Percentiles rank a stretch among this genome's conserved stretches.
Conservation (phyloP, 2,329 filamentous ascomycete species). For the Alternaria tenuissima region DNA sequence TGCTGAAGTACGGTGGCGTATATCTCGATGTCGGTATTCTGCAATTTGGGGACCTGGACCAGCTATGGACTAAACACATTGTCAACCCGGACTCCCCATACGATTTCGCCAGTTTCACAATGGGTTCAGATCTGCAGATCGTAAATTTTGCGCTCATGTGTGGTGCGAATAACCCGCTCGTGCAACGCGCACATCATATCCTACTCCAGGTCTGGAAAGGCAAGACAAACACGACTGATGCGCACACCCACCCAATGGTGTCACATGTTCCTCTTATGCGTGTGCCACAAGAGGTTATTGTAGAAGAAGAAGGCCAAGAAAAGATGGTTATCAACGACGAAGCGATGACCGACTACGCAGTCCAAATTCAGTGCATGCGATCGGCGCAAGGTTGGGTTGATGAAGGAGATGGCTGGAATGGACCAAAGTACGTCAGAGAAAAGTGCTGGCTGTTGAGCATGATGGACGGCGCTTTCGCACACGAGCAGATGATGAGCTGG, state of each 20-base stretch:
- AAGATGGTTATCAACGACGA: slow-evolving; percentile 51
- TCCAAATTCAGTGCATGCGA: slow-evolving; percentile 63
- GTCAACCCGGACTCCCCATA: slow-evolving; percentile 58
- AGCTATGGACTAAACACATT: slow-evolving; percentile 61
- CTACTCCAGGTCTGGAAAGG: slow-evolving; percentile 62
- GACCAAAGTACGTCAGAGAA: slow-evolving; percentile 60
- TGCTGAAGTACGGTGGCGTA: slow-evolving; percentile 66
- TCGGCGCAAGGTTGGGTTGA: slow-evolving; percentile 63
- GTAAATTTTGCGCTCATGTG: slow-evolving; percentile 35
- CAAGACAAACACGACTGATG: slow-evolving; percentile 51
- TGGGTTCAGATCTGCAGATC: slow-evolving; percentile 33
- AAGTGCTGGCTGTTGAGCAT: slow-evolving; percentile 35
- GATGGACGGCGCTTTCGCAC: slow-evolving; percentile 33
- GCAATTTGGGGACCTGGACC: slow-evolving; percentile 65
- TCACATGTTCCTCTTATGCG: slow-evolving; percentile 58
- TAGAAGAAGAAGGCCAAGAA: slow-evolving; percentile 44
- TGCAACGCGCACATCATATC: slow-evolving; percentile 59
- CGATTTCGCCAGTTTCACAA: slow-evolving; percentile 36
- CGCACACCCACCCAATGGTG: slow-evolving; percentile 62
- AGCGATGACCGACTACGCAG: slow-evolving; percentile 65
- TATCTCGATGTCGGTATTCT: slow-evolving; percentile 67
- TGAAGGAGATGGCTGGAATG: slow-evolving; percentile 61
- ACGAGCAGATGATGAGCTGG: slow-evolving; percentile 62
- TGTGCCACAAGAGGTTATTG: slow-evolving; percentile 40
- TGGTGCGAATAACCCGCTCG: slow-evolving; percentile 56